These are phyloP conservation scores for Brassica incana DNA, from an alignment of 345 rosid genomes.

Conservation along the genomic window DNA sequence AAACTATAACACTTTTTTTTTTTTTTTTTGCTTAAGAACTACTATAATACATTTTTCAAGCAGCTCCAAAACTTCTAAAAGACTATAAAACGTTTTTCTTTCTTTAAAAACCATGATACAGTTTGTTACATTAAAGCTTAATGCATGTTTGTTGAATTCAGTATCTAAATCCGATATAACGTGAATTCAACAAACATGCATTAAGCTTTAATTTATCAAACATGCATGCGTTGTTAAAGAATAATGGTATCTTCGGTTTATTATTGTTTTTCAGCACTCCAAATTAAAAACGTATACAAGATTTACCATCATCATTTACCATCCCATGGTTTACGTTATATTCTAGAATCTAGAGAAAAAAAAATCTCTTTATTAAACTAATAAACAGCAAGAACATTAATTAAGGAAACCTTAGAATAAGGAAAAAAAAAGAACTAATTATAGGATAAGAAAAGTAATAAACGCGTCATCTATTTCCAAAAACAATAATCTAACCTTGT, in stretches of 20 bases:
- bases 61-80: background rate
- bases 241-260: too few species aligned
- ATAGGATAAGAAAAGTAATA: background rate
- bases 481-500: background rate
- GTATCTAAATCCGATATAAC: too few species aligned
- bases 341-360: background rate
- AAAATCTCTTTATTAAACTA: background rate
- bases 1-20: background rate
- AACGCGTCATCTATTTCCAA: conserved; percentile 23
- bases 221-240: too few species aligned
- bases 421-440: background rate
- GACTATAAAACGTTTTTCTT: too few species aligned
- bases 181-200: too few species aligned
- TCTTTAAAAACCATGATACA: too few species aligned
- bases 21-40: too few species aligned
- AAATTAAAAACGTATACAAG: background rate
- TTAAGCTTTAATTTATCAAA: too few species aligned
- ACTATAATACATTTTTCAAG: background rate
- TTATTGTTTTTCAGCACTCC: background rate
- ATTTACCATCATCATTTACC: background rate
- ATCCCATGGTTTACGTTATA: background rate
- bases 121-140: too few species aligned
- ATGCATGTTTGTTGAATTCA: too few species aligned
- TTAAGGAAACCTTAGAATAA: background rate
- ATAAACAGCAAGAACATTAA: conserved; percentile 6